Evolutionary conservation across 2,329 filamentous ascomycete genomes (phyloP).

Genomic region (Pseudogymnoascus verrucosus): DNA sequence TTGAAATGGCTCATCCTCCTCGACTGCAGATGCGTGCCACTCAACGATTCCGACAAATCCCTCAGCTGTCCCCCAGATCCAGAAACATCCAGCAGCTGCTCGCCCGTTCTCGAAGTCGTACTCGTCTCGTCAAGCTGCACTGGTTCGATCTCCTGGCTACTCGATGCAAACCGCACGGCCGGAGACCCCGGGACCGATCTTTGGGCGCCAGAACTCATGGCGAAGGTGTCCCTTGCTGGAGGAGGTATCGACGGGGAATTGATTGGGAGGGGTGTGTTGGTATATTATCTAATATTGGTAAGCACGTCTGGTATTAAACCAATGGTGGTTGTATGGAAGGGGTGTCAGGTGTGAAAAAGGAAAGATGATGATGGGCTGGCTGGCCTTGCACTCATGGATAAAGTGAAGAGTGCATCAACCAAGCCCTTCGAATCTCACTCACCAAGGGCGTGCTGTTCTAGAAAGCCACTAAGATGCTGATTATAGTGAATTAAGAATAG

Average conservation of each 20-base stretch:
- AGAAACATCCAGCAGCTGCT: constrained; percentile 19
- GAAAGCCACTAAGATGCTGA: not conserved
- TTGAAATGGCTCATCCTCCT: constrained; percentile 77
- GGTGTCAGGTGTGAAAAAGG: not conserved
- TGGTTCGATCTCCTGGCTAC: constrained; percentile 61
- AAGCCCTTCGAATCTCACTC: not conserved
- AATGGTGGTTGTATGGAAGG: not conserved
- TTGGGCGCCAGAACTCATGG: constrained; percentile 12
- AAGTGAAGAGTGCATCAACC: not conserved
- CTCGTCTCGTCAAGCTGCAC: constrained; percentile 25
- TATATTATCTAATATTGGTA: not conserved
- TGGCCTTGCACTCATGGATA: not conserved
- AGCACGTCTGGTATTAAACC: not conserved
- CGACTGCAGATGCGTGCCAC: constrained; percentile 70
- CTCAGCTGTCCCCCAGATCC: constrained; percentile 20
- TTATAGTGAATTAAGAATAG: not conserved
- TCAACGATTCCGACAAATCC: constrained; percentile 59
- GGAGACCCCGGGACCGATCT: constrained; percentile 27
- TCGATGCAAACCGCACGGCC: constrained; percentile 64
- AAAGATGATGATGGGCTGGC: not conserved
- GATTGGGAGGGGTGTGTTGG: not conserved
- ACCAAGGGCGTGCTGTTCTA: not conserved
- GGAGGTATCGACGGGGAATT: not conserved
- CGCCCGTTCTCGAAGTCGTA: constrained; percentile 18
- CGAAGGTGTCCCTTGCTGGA: not conserved